phyloP scores from a whole-genome alignment of 2,329 filamentous ascomycete species.

The Verticillium dahliae region DNA sequence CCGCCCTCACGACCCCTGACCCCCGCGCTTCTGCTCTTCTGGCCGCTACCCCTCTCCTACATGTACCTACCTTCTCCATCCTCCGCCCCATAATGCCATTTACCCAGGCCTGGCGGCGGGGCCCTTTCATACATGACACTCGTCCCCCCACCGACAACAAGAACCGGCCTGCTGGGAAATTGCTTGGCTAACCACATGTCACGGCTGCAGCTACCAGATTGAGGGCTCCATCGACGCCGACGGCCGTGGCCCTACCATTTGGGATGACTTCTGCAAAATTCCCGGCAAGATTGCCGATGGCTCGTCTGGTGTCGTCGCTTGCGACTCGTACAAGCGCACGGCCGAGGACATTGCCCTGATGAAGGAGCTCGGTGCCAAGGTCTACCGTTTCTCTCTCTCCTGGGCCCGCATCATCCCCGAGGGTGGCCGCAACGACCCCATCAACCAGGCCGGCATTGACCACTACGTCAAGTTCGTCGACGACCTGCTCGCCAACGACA shows the following conservation, averaged over 20 bases:
- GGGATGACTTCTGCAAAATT: conserved; percentile 81
- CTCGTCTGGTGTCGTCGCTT: conserved; percentile 68
- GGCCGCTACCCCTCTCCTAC: not conserved
- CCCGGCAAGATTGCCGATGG: conserved; percentile 79
- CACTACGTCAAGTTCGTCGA: conserved; percentile 77
- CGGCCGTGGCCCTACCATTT: conserved; percentile 76
- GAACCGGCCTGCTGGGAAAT: not conserved
- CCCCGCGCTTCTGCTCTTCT: not conserved
- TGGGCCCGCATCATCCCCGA: conserved; percentile 81
- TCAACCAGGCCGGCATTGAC: conserved; percentile 72
- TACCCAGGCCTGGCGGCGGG: not conserved
- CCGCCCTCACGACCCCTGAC: not conserved
- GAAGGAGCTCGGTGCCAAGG: conserved; percentile 64
- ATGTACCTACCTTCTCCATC: not conserved
- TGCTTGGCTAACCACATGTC: conserved; percentile 2
- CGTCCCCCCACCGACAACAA: not conserved
- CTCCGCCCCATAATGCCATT: not conserved
- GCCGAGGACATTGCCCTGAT: conserved; percentile 71
- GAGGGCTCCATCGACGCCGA: conserved; percentile 71
- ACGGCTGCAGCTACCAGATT: conserved; percentile 67
- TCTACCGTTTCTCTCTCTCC: conserved; percentile 79
- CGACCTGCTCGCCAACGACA: conserved; percentile 68
- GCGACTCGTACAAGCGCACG: conserved; percentile 80
- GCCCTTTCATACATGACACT: not conserved
- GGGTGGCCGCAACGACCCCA: conserved; percentile 73